A percentile compares a stretch with the other conserved stretches of the same genome.
These are phyloP conservation scores for Pichia sp. DNA, from an alignment of 1,139 yeast species.

Conservation along the genomic window DNA sequence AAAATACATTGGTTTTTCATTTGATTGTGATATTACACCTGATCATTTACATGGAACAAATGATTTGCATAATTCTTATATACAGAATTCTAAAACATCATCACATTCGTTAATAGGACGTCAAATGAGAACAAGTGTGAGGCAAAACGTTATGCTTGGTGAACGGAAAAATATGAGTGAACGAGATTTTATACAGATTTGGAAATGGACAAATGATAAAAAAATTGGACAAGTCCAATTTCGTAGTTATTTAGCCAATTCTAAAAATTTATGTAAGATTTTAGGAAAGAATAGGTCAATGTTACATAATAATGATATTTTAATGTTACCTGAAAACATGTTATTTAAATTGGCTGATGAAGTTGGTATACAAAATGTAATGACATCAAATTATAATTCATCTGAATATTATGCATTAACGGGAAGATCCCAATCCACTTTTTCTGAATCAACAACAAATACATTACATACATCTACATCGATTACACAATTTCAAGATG, in stretches of 20 bases:
- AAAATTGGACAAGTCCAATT: slow-evolving; percentile 13
- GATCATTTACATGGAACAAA: too few species aligned
- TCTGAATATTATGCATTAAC: too few species aligned
- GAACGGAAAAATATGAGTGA: slow-evolving; percentile 14
- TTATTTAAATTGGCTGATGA: slow-evolving; percentile 10
- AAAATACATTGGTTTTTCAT: slow-evolving; percentile 14
- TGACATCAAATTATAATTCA: not conserved
- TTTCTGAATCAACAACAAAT: not conserved
- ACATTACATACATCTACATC: not conserved
- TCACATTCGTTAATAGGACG: slow-evolving; percentile 1
- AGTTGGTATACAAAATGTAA: slow-evolving; percentile 2
- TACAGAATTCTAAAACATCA: too few species aligned
- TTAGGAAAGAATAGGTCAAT: not conserved
- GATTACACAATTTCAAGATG: not conserved
- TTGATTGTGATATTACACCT: slow-evolving; percentile 14
- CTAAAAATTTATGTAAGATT: slow-evolving; percentile 8
- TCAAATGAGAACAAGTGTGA: slow-evolving; percentile 6
- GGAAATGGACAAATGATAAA: slow-evolving; percentile 11
- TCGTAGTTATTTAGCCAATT: slow-evolving; percentile 13
- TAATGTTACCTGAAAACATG: slow-evolving; percentile 12
- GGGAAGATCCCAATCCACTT: not conserved
- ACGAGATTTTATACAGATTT: slow-evolving; percentile 11
- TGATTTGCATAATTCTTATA: too few species aligned
- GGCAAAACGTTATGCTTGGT: slow-evolving; percentile 14
- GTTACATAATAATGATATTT: not conserved